Conservation (phyloP, 805 yeast genomes). For the Suhomyces vadensis region DNA sequence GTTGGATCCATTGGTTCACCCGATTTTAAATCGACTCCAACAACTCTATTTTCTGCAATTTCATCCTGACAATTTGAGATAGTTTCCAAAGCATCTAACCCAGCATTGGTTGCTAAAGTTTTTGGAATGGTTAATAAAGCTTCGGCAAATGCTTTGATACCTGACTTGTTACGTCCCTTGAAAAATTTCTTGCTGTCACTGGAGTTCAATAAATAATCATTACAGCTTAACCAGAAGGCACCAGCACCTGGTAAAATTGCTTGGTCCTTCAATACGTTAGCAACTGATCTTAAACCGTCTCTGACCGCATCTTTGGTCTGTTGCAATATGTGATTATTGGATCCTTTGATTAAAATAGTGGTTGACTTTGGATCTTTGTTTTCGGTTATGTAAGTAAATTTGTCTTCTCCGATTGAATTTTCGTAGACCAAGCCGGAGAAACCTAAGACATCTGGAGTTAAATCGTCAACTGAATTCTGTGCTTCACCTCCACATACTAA, state of each 20-base stretch:
- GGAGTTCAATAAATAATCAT: constrained; percentile 59
- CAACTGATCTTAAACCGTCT: constrained; percentile 93
- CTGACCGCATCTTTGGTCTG: constrained; percentile 97
- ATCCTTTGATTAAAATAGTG: constrained; percentile 90
- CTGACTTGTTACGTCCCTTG: constrained; percentile 86
- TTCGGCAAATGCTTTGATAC: constrained; percentile 91
- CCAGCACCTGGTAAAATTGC: constrained; percentile 96
- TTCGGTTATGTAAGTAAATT: constrained; percentile 93
- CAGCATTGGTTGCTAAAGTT: constrained; percentile 88
- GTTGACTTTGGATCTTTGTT: constrained; percentile 86
- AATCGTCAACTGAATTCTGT: constrained; percentile 94
- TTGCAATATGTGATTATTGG: constrained; percentile 81
- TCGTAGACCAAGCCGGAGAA: constrained; percentile 89
- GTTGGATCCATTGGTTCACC: constrained; percentile 97
- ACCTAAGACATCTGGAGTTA: constrained; percentile 77
- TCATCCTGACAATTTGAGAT: constrained; percentile 89
- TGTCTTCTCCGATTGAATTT: constrained; percentile 94
- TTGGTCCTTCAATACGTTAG: constrained; percentile 84
- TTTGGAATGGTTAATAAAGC: constrained; percentile 90
- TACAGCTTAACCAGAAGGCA: constrained; percentile 85
- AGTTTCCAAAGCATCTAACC: constrained; percentile 89
- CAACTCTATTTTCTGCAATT: constrained; percentile 72
- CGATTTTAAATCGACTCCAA: constrained; percentile 85
- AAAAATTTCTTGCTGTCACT: constrained; percentile 48
- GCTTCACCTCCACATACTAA: constrained; percentile 97